Evolutionary conservation across 1,284 basidiomycete genomes (phyloP).

Genomic region (Volvariella surrecta): DNA sequence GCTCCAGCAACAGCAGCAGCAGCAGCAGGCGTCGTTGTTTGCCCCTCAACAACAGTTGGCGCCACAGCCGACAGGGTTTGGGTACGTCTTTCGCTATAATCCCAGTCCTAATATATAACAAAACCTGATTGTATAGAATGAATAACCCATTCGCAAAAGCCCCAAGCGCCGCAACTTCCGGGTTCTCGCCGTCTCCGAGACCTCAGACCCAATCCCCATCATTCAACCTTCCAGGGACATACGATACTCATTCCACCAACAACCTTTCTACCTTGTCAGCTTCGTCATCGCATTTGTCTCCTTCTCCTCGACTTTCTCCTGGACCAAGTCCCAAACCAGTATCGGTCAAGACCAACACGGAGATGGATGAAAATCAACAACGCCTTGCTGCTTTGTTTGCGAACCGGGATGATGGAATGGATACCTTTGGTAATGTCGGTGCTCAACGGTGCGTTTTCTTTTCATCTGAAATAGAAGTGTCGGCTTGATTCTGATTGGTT

Average conservation of each 20-base stretch:
- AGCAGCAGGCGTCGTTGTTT: slow-evolving; percentile 37
- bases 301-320: slow-evolving; percentile 11
- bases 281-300: slow-evolving; percentile 23
- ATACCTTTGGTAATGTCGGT: slow-evolving; percentile 91
- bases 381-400: slow-evolving; percentile 77
- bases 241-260: slow-evolving; percentile 32
- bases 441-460: slow-evolving; percentile 46
- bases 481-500: slow-evolving; percentile 2
- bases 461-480: too few relatives aligned
- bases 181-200: slow-evolving; percentile 23
- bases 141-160: slow-evolving; percentile 87
- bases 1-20: slow-evolving; percentile 53
- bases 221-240: slow-evolving; percentile 61
- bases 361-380: slow-evolving; percentile 60
- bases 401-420: slow-evolving; percentile 81
- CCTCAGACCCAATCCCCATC: slow-evolving; percentile 27
- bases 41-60: slow-evolving; percentile 46
- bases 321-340: slow-evolving; percentile 20
- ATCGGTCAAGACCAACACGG: slow-evolving; percentile 32
- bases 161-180: slow-evolving; percentile 27
- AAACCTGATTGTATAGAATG: slow-evolving; percentile 40
- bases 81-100: slow-evolving; percentile 27
- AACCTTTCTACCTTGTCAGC: slow-evolving; percentile 24
- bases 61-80: slow-evolving; percentile 66
- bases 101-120: neutral